Conservation (phyloP, 1,284 basidiomycete genomes). For the Irpex sp. region DNA sequence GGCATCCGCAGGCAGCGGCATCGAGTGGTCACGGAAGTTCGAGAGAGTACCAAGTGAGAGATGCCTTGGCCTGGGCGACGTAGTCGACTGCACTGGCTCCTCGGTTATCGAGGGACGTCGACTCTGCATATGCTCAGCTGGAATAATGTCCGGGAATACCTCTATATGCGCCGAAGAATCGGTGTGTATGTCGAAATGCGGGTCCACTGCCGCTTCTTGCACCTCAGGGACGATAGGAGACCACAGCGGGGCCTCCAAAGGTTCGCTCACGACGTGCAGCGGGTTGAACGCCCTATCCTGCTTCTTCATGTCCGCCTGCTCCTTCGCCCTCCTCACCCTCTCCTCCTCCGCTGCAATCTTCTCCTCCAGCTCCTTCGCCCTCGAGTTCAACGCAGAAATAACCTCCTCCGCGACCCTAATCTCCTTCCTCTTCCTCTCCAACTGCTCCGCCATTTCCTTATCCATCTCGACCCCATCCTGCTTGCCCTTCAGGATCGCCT, state of each 20-base stretch:
- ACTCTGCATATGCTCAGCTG: constrained; percentile 9
- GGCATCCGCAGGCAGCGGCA: constrained; percentile 7
- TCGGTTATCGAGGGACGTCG: constrained; percentile 20
- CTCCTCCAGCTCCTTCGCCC: constrained; percentile 36
- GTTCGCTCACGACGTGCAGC: constrained; percentile 23
- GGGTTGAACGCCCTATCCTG: constrained; percentile 38
- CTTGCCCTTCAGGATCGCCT: constrained; percentile 44
- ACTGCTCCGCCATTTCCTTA: constrained; percentile 40
- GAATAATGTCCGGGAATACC: constrained; percentile 20
- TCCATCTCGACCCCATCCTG: constrained; percentile 38
- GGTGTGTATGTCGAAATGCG: constrained; percentile 19
- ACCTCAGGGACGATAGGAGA: constrained; percentile 12
- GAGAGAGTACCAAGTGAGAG: constrained; percentile 37
- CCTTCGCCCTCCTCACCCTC: constrained; percentile 44
- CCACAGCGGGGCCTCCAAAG: constrained; percentile 24
- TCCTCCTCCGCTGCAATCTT: constrained; percentile 45
- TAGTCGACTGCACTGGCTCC: constrained; percentile 17
- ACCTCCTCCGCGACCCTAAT: constrained; percentile 71
- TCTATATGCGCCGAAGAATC: constrained; percentile 19
- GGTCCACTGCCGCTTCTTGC: constrained; percentile 5
- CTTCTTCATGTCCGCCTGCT: constrained; percentile 45
- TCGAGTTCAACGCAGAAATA: constrained; percentile 30
- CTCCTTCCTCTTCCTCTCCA: constrained; percentile 62
- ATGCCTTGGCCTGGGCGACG: constrained; percentile 33
- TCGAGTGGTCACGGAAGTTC: constrained; percentile 26